These are phyloP conservation scores for Phytophthora parvispora DNA, from an alignment of 352 stramenopile genomes.

Conservation along the genomic window DNA sequence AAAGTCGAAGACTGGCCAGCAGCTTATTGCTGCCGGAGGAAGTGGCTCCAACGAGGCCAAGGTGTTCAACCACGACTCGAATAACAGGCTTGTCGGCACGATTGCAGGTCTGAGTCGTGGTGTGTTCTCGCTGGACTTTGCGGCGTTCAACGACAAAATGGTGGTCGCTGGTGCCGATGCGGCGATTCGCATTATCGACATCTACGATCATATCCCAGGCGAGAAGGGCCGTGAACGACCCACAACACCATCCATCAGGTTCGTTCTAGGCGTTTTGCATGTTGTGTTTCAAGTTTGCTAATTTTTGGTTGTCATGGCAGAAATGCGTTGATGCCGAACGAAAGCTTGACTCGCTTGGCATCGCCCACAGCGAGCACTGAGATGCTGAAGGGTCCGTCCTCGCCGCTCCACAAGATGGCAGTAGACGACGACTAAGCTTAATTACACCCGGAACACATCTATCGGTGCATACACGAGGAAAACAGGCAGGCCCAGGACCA, in stretches of 20 bases:
- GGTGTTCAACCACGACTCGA: conserved; percentile 85
- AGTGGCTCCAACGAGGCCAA: conserved; percentile 93
- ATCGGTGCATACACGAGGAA: too few species aligned
- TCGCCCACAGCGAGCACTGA: conserved; percentile 38
- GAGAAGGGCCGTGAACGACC: conserved; percentile 79
- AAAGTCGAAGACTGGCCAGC: conserved; percentile 60
- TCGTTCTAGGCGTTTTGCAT: too few species aligned
- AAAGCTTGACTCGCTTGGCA: conserved; percentile 40
- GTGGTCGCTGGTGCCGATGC: conserved; percentile 87
- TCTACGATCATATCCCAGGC: conserved; percentile 81
- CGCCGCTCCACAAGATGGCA: conserved; percentile 57
- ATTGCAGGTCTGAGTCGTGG: conserved; percentile 84
- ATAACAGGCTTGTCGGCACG: conserved; percentile 87
- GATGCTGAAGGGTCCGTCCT: conserved; percentile 51
- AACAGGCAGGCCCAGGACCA: neutral
- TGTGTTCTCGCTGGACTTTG: conserved; percentile 91
- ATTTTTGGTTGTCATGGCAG: conserved; percentile 25
- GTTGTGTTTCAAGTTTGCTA: too few species aligned
- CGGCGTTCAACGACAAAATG: conserved; percentile 79
- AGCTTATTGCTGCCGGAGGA: conserved; percentile 88
- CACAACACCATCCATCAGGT: conserved; percentile 80
- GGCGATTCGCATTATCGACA: conserved; percentile 92
- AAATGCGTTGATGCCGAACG: conserved; percentile 62
- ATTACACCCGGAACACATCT: too few species aligned
- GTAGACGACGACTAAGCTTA: conserved; percentile 40